Conservation (phyloP, 202 grass and related monocot genomes). For the Thinopyrum obtusiflorum region DNA sequence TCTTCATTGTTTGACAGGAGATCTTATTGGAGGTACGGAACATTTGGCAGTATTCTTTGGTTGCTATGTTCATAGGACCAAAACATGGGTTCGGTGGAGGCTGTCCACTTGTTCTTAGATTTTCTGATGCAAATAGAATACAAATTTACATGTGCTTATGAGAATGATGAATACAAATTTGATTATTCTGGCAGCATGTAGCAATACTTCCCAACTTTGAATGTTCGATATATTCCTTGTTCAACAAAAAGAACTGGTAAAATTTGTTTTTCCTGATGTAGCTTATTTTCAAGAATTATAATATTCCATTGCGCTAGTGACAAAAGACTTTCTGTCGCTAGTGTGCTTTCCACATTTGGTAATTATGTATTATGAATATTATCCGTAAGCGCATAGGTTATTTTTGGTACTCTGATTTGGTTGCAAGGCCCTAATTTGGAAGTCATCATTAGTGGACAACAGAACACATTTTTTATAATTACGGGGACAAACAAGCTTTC, state of each 20-base stretch:
- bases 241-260: background rate
- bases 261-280: background rate
- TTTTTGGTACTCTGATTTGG: background rate
- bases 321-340: background rate
- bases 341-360: background rate
- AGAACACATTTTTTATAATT: background rate
- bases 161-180: background rate
- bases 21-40: constrained; percentile 72
- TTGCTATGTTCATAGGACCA: constrained; percentile 16
- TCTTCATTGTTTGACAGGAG: constrained; percentile 88
- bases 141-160: background rate
- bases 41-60: constrained; percentile 12
- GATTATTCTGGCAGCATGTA: background rate
- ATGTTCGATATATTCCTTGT: background rate
- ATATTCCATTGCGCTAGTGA: background rate
- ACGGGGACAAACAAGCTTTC: background rate
- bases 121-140: background rate
- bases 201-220: background rate
- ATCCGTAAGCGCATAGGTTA: background rate
- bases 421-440: constrained; percentile 1
- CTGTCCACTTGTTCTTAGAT: background rate
- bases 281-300: background rate
- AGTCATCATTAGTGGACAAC: background rate
- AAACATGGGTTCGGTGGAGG: background rate
- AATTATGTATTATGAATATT: constrained; percentile 3